These are phyloP conservation scores for Talaromyces borbonicus DNA, from an alignment of 495 filamentous ascomycete species.

Conservation along the genomic window DNA sequence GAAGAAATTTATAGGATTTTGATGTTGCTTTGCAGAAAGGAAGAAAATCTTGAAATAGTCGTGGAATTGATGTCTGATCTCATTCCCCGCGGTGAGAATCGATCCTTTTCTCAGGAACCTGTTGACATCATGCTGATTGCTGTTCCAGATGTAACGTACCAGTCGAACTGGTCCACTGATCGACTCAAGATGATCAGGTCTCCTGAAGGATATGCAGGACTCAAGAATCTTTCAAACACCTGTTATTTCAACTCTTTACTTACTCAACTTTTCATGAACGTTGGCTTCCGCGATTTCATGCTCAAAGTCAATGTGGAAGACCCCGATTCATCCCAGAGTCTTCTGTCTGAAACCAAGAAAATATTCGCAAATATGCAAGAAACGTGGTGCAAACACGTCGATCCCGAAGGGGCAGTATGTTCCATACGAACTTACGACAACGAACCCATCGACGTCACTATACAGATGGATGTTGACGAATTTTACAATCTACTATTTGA, in stretches of 20 bases:
- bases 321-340: conserved; percentile 43
- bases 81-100: conserved; percentile 33
- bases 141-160: conserved; percentile 40
- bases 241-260: conserved; percentile 96
- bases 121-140: conserved; percentile 2
- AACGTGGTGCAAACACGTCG: conserved; percentile 58
- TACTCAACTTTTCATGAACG: conserved; percentile 96
- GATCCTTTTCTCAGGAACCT: conserved; percentile 11
- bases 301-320: conserved; percentile 52
- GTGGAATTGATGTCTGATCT: conserved; percentile 45
- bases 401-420: conserved; percentile 61
- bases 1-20: conserved; percentile 56
- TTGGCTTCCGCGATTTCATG: conserved; percentile 78
- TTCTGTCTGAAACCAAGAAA: conserved; percentile 67
- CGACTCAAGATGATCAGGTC: conserved; percentile 60
- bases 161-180: conserved; percentile 51
- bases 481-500: conserved; percentile 94
- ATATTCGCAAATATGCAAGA: conserved; percentile 85
- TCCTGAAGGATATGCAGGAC: conserved; percentile 66
- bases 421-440: conserved; percentile 78
- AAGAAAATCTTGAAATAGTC: conserved; percentile 38
- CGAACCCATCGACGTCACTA: conserved; percentile 69
- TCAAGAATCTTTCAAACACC: conserved; percentile 87
- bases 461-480: conserved; percentile 97
- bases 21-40: conserved; percentile 46